These are phyloP conservation scores for Tricholoma sp. DNA, from an alignment of 768 basidiomycete species.

Conservation along the genomic window DNA sequence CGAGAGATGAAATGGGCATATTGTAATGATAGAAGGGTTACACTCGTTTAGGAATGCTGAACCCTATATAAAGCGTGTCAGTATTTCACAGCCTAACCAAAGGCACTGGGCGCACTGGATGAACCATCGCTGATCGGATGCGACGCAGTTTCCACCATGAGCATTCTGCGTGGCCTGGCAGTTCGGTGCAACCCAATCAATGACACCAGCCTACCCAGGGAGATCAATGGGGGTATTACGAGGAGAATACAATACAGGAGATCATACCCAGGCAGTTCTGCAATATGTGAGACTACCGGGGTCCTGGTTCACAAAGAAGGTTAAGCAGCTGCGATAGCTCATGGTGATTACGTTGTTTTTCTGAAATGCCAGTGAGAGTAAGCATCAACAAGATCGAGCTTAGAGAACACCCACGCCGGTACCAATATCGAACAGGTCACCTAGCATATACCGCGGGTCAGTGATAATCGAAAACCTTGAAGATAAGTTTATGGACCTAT, in stretches of 20 bases:
- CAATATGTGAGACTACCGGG: neutral
- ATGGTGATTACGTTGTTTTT: neutral
- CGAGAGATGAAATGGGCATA: no score
- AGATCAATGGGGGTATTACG: neutral
- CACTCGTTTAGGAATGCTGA: neutral
- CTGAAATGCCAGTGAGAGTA: neutral
- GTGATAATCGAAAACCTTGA: neutral
- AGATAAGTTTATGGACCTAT: neutral
- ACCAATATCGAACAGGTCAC: neutral
- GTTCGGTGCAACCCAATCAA: neutral
- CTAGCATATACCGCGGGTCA: neutral
- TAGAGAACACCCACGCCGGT: neutral
- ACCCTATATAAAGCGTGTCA: neutral
- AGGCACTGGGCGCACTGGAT: slow-evolving; percentile 33
- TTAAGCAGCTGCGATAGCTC: slow-evolving; percentile 2
- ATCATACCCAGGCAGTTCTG: slow-evolving; percentile 1
- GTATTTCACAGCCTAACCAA: neutral
- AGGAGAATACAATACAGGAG: neutral
- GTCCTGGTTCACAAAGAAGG: slow-evolving; percentile 1
- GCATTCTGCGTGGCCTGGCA: slow-evolving; percentile 33
- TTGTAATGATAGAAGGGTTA: no score
- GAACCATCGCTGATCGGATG: slow-evolving; percentile 40
- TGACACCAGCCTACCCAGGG: neutral
- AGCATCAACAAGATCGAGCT: neutral
- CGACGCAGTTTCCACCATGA: slow-evolving; percentile 42